Evolutionary conservation across 2,329 filamentous ascomycete species (phyloP), one percentile per base, ranked within the genome.

Genomic region (Emmonsia crescens): DNA sequence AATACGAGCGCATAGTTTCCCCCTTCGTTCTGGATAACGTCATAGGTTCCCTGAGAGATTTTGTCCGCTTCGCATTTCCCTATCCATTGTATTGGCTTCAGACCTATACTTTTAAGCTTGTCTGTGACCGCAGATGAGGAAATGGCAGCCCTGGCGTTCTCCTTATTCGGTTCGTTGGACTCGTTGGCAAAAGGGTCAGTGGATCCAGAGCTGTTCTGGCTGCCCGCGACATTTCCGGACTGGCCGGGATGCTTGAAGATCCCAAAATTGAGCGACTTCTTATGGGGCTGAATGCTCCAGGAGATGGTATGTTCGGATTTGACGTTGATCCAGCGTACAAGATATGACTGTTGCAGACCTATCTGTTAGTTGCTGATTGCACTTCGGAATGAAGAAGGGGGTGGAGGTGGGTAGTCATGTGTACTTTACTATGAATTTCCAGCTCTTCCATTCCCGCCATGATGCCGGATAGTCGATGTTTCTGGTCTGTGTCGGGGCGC

Each of bases 401-500:
- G 16, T 31, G 36, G 4, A 21, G 8, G 31, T 14, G 31, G 52
- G 48, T 29, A 29, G 31, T 27, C 31, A 31, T 61, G 71, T 80
- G 68, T 83, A 94, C 93, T 86, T 95, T 96, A 85, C 91, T 96
- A 77, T 96, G 93, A 68, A 99, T 90, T 76, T 97, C 91, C 68
- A 99, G 83, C 79, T 95, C 90, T 80, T 99, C 94, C 81, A 97
- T 95, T 72, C 89, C 91, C 63, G 90, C 91, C 92, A 96, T 96
- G 62, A 29, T 65, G 57, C 27, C 42, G 21, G 46, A 51, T 52
- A 16, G 21, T 19, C 4, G 40, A 12, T 46, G 46, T 12, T 33
- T 31, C 16, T 33, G 40, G 21, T 29, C 46, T 31, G 27, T 3
- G 6, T 31, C 24, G 38, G 55, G 24, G 21, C 27, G 36, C 36